A percentile compares a stretch with the other conserved stretches of the same genome.
phyloP scores from a whole-genome alignment of 2,329 filamentous ascomycete species.

The Diaporthe destruens region DNA sequence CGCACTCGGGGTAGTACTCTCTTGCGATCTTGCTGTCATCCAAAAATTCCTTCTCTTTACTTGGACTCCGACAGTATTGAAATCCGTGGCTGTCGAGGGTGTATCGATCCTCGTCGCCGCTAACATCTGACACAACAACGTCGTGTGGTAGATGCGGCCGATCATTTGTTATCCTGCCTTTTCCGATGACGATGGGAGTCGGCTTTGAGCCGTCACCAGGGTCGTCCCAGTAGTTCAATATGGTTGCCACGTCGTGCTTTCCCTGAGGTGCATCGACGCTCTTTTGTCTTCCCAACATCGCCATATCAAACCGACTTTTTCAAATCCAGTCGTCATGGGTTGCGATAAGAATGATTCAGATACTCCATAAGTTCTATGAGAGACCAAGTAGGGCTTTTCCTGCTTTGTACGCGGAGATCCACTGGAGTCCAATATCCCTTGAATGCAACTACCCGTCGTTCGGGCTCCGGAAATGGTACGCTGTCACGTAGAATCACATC shows the following conservation, averaged over 20 bases:
- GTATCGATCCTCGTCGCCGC: conserved; percentile 76
- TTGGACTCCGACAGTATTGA: conserved; percentile 65
- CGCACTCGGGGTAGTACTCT: conserved; percentile 4
- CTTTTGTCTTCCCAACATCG: neutral
- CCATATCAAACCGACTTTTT: too few relatives aligned
- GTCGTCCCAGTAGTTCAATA: conserved; percentile 35
- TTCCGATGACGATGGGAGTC: conserved; percentile 33
- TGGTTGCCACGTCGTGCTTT: conserved; percentile 19
- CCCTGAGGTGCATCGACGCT: neutral
- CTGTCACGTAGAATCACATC: neutral
- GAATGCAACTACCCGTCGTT: neutral
- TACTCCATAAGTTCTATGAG: neutral
- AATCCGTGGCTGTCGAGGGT: conserved; percentile 65
- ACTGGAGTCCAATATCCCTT: neutral
- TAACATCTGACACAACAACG: conserved; percentile 66
- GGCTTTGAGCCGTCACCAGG: conserved; percentile 30
- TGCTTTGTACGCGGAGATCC: neutral
- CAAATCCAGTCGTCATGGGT: conserved; percentile 1
- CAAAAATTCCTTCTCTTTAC: conserved; percentile 66
- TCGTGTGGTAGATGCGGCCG: conserved; percentile 72
- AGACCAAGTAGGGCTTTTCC: neutral
- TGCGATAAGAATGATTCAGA: neutral
- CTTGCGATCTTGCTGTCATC: conserved; percentile 52
- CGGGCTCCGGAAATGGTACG: neutral
- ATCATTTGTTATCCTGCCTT: conserved; percentile 72